Conservation (phyloP, 176 grass and related monocot genomes). For the Carex parvula region DNA sequence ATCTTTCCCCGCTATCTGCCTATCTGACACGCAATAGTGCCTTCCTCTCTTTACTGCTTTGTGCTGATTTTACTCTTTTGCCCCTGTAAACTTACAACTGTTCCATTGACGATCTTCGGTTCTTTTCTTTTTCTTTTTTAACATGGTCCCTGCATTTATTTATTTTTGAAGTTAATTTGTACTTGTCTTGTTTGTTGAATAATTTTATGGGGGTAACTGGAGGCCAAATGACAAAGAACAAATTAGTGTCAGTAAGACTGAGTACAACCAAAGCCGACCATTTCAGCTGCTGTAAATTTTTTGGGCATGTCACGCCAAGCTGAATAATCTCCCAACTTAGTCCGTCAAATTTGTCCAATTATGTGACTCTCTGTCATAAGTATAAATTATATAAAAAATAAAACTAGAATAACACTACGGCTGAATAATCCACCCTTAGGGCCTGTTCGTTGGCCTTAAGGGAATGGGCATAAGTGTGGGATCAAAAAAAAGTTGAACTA, state of each 20-base stretch:
- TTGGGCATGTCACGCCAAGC: not conserved
- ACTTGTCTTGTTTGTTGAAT: not conserved
- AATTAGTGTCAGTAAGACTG: not conserved
- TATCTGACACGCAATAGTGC: not conserved
- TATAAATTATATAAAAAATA: no score
- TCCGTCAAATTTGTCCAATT: not conserved
- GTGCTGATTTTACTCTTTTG: not conserved
- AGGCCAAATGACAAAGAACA: not conserved
- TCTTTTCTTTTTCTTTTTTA: not conserved
- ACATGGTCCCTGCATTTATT: not conserved
- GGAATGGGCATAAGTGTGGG: no score
- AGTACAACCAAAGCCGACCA: not conserved
- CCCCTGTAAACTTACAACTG: not conserved
- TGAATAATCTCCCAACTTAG: not conserved
- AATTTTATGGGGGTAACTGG: not conserved
- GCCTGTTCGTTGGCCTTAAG: no score
- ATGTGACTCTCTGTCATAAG: not conserved
- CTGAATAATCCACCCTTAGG: no score
- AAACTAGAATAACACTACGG: no score
- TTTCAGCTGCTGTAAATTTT: not conserved
- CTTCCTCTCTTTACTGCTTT: not conserved
- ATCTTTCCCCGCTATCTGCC: not conserved
- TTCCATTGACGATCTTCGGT: not conserved
- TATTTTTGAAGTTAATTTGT: not conserved
- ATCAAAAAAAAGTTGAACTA: no score